Conservation (phyloP, 208 protist species). For the Crithidia sp. region DNA sequence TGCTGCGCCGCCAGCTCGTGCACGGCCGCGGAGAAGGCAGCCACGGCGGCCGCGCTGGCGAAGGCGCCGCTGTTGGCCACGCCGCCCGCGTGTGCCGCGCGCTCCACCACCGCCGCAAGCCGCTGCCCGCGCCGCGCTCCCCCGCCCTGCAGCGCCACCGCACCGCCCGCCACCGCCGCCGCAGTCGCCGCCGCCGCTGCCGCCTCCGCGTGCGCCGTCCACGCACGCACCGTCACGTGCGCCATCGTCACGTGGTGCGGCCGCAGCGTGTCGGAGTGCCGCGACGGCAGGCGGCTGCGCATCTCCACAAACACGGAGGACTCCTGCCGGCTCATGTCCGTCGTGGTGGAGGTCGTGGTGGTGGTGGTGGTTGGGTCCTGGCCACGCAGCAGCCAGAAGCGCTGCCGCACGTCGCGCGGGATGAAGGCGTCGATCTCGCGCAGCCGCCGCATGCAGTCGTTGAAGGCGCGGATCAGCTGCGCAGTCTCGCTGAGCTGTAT, state of each 20-base stretch:
- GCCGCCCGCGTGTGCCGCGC: background rate
- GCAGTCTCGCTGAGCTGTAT: slow-evolving; percentile 14
- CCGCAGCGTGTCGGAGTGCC: background rate
- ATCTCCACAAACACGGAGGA: too few species aligned
- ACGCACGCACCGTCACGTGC: background rate
- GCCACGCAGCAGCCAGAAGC: background rate
- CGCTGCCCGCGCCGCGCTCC: too few species aligned
- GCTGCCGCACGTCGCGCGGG: slow-evolving; percentile 1
- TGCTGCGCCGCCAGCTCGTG: background rate
- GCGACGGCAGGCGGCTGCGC: background rate
- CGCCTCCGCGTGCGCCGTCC: background rate
- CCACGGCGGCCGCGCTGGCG: background rate
- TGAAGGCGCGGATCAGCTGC: slow-evolving; percentile 16
- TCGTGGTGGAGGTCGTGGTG: too few species aligned
- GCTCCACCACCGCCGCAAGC: background rate
- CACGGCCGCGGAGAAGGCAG: background rate
- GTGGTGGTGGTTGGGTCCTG: too few species aligned
- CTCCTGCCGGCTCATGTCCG: too few species aligned
- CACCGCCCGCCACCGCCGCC: background rate
- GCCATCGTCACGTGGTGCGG: background rate
- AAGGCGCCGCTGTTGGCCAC: slow-evolving; percentile 21
- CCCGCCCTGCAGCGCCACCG: too few species aligned
- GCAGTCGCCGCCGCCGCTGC: background rate
- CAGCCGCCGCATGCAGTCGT: slow-evolving; percentile 17
- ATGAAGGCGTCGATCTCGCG: slow-evolving; percentile 26